Percentiles rank a stretch among this genome's conserved stretches.
phyloP scores from a whole-genome alignment of 75 land plant species.

The Pseudotsuga menziesii region DNA sequence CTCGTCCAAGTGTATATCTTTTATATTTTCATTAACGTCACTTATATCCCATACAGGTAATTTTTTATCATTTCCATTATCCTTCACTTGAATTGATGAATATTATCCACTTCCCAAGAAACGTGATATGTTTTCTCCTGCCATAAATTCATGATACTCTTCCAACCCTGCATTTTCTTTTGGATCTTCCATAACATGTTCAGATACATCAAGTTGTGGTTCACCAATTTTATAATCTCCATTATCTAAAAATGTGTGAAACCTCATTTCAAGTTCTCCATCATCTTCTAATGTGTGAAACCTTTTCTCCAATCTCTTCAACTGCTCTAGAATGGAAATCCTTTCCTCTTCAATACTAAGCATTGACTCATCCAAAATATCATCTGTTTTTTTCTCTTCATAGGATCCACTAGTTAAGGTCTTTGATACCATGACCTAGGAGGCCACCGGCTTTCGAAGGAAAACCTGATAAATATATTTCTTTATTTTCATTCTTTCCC shows the following conservation, averaged over 20 bases:
- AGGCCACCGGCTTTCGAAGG: neutral
- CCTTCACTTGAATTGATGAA: neutral
- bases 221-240: slow-evolving; percentile 4
- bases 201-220: no score
- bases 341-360: no score
- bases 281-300: no score
- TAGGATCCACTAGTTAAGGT: neutral
- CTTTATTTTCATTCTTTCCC: no score
- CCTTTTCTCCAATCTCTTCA: no score
- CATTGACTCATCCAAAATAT: no score
- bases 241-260: slow-evolving; percentile 25
- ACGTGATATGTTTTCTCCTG: neutral
- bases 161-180: neutral
- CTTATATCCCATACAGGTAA: neutral
- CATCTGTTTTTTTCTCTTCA: no score
- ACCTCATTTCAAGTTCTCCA: no score
- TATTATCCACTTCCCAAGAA: neutral
- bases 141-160: no score
- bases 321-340: no score
- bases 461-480: neutral
- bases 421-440: neutral
- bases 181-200: neutral
- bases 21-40: no score
- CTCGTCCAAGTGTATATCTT: slow-evolving; percentile 3
- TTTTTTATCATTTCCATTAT: neutral